Percentiles rank a stretch among this genome's conserved stretches.
phyloP scores from a whole-genome alignment of 2,329 filamentous ascomycete genomes.

The Colletotrichum sidae region DNA sequence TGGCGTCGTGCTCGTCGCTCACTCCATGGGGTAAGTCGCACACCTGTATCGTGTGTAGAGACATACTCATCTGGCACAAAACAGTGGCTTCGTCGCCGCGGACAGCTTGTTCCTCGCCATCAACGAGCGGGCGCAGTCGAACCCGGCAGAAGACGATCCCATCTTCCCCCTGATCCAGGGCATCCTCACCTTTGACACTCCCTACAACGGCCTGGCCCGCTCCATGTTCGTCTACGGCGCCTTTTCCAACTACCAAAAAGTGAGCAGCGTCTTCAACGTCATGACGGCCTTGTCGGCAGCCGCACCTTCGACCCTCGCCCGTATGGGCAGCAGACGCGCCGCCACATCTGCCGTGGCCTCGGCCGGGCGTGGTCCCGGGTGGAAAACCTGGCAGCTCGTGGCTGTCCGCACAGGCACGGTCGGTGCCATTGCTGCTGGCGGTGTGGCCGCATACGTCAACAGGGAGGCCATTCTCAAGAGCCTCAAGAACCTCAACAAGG shows the following conservation, averaged over 20 bases:
- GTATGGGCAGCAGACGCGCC: constrained; percentile 50
- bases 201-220: constrained; percentile 75
- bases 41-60: rapidly evolving
- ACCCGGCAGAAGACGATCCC: constrained; percentile 50
- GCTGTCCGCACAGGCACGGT: constrained; percentile 86
- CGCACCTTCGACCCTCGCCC: constrained; percentile 57
- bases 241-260: constrained; percentile 69
- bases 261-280: constrained; percentile 67
- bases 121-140: constrained; percentile 66
- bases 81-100: constrained; percentile 82
- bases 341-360: constrained; percentile 40
- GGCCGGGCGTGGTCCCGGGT: constrained; percentile 50
- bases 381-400: constrained; percentile 70
- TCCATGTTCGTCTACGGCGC: constrained; percentile 72
- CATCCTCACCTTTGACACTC: constrained; percentile 86
- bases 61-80: constrained; percentile 17
- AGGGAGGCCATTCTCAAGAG: constrained; percentile 72
- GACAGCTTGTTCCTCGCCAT: constrained; percentile 81
- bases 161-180: constrained; percentile 87
- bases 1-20: constrained; percentile 81
- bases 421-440: constrained; percentile 82
- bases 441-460: constrained; percentile 84
- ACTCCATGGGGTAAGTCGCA: constrained; percentile 76
- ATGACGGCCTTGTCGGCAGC: constrained; percentile 65
- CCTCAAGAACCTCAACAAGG: constrained; percentile 60